Conservation (phyloP, 192 early-diverging fungal genomes). For the Hyaloraphidium curvatum region DNA sequence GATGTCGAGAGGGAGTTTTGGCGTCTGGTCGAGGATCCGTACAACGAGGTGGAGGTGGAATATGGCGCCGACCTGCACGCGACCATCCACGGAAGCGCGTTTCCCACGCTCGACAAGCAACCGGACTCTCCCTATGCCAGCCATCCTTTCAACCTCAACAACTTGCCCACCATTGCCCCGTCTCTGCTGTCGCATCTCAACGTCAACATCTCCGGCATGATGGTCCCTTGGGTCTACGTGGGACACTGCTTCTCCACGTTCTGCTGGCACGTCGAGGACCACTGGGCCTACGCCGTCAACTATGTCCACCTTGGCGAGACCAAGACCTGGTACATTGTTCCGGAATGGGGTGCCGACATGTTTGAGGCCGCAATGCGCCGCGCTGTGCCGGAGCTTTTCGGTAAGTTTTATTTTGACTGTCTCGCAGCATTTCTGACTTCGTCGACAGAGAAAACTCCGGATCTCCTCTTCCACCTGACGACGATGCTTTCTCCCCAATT, state of each 20-base stretch:
- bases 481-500: conserved; percentile 71
- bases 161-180: conserved; percentile 57
- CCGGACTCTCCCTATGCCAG: conserved; percentile 11
- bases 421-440: background rate
- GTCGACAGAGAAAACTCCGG: conserved; percentile 48
- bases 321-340: conserved; percentile 96
- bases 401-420: background rate
- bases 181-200: conserved; percentile 76
- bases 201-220: conserved; percentile 91
- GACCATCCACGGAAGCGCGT: conserved; percentile 66
- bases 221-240: conserved; percentile 92
- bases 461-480: conserved; percentile 82
- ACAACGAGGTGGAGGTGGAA: conserved; percentile 79
- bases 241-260: conserved; percentile 92
- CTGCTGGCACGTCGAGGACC: conserved; percentile 97
- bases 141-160: conserved; percentile 75
- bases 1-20: conserved; percentile 83
- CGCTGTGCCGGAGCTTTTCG: conserved; percentile 67
- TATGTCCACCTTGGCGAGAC: conserved; percentile 92
- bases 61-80: conserved; percentile 93
- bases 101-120: background rate
- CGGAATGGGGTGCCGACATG: conserved; percentile 48
- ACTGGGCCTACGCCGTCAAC: conserved; percentile 91
- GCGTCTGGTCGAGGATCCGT: conserved; percentile 67
- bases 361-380: conserved; percentile 72